phyloP scores from a whole-genome alignment of 352 stramenopile species.

The Phytophthora fragariae region DNA sequence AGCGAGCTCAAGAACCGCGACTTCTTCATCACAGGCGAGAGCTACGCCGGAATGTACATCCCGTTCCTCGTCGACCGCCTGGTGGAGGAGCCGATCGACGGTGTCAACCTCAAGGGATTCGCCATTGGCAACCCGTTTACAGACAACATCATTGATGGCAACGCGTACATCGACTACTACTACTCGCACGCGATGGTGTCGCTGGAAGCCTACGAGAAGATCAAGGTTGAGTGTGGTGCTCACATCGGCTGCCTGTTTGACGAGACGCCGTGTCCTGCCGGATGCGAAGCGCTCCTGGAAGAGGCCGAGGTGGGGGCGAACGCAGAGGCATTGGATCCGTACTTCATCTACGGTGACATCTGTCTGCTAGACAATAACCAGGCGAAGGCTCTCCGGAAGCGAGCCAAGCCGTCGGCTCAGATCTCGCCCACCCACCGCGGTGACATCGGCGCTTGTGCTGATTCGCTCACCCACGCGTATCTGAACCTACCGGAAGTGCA shows the following conservation, averaged over 20 bases:
- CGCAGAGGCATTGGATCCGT: conserved; percentile 67
- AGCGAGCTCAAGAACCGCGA: conserved; percentile 72
- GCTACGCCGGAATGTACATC: conserved; percentile 92
- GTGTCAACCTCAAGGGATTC: conserved; percentile 80
- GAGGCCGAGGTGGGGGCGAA: conserved; percentile 56
- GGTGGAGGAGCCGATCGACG: conserved; percentile 64
- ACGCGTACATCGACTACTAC: conserved; percentile 86
- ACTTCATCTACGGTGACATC: conserved; percentile 88
- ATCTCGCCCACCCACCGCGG: conserved; percentile 45
- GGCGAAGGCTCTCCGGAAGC: conserved; percentile 53
- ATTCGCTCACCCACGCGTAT: conserved; percentile 74
- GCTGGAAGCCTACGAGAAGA: conserved; percentile 76
- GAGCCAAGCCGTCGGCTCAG: conserved; percentile 41
- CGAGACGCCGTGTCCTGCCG: conserved; percentile 45
- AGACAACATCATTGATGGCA: conserved; percentile 64
- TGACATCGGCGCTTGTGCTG: conserved; percentile 70
- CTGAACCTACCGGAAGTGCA: conserved; percentile 68
- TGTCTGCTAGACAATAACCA: conserved; percentile 73
- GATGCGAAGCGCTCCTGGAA: conserved; percentile 58
- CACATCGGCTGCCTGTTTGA: conserved; percentile 73
- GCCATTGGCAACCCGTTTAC: conserved; percentile 84
- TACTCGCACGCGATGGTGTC: conserved; percentile 90
- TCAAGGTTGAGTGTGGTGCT: conserved; percentile 57
- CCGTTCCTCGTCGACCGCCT: conserved; percentile 84
- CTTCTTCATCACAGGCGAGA: conserved; percentile 88